A percentile compares a stretch with the other conserved stretches of the same genome.
These are phyloP conservation scores for Colletotrichum sp. DNA, from an alignment of 2,329 filamentous ascomycete species.

Conservation along the genomic window DNA sequence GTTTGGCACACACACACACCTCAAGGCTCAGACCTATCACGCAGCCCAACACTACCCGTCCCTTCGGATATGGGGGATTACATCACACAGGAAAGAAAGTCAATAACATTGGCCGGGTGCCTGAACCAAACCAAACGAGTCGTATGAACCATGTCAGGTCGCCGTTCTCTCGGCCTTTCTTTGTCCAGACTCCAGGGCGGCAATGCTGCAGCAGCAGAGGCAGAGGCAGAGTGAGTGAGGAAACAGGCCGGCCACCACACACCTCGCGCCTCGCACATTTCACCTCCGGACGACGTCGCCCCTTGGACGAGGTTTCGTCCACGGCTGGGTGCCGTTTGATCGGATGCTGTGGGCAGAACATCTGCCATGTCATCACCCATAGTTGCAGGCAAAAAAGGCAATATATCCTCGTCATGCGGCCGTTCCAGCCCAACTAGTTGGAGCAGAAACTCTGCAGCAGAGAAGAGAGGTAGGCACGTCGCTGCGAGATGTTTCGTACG, in stretches of 20 bases:
- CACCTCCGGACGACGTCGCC: not conserved
- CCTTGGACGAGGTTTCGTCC: not conserved
- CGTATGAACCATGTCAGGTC: not conserved
- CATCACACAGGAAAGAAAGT: not conserved
- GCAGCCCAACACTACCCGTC: not conserved
- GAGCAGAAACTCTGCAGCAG: not conserved
- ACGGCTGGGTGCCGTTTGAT: conserved; percentile 3
- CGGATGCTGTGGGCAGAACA: conserved; percentile 1
- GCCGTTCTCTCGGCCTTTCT: not conserved
- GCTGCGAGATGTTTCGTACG: not conserved
- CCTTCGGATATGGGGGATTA: not conserved
- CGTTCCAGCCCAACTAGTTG: not conserved
- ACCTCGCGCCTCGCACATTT: not conserved
- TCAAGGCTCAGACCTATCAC: not conserved
- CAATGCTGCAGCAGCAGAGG: not conserved
- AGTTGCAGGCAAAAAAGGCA: not conserved
- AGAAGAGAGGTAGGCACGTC: not conserved
- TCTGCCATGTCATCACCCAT: not conserved
- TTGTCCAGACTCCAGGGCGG: not conserved
- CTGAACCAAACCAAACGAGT: not conserved
- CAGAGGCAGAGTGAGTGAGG: not conserved
- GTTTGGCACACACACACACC: not conserved
- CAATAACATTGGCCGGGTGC: not conserved
- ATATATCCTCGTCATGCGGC: not conserved
- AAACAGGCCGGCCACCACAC: not conserved